Evolutionary conservation across 2,329 filamentous ascomycete genomes (phyloP).

Genomic region (Hymenoscyphus infarciens): DNA sequence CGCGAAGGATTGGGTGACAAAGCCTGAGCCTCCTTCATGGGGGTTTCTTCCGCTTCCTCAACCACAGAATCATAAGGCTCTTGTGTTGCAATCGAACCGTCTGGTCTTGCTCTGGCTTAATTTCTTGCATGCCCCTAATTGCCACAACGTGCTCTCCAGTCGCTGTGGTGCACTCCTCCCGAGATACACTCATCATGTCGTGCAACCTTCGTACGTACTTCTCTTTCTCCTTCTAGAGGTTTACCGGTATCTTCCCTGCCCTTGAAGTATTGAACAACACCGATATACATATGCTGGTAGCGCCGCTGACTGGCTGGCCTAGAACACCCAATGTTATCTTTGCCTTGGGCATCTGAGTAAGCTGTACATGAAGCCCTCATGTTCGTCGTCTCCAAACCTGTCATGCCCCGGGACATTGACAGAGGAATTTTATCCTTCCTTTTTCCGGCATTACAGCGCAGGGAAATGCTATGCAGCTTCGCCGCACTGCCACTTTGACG

Average conservation of each 20-base stretch:
- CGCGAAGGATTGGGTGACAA: neutral
- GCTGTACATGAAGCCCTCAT: slow-evolving; percentile 3
- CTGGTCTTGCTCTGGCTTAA: neutral
- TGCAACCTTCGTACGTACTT: neutral
- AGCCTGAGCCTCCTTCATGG: neutral
- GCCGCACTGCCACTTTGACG: slow-evolving; percentile 1
- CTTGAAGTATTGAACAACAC: neutral
- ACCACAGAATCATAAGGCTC: neutral
- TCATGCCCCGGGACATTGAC: neutral
- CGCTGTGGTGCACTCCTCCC: neutral
- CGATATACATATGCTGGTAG: slow-evolving; percentile 1
- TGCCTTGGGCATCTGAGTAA: neutral
- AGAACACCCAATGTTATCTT: neutral
- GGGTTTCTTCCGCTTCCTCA: neutral
- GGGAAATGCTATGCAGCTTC: neutral
- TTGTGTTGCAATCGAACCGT: neutral
- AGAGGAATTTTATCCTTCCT: neutral
- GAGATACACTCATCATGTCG: neutral
- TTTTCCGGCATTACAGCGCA: neutral
- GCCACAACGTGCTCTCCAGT: neutral
- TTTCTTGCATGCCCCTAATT: neutral
- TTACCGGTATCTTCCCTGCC: neutral
- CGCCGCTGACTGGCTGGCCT: slow-evolving; percentile 1
- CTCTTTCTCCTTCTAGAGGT: neutral
- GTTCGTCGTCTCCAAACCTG: slow-evolving; percentile 6